Base-by-base conservation (phyloP, 108 stramenopile species). In the Nitzschia putrida region DNA sequence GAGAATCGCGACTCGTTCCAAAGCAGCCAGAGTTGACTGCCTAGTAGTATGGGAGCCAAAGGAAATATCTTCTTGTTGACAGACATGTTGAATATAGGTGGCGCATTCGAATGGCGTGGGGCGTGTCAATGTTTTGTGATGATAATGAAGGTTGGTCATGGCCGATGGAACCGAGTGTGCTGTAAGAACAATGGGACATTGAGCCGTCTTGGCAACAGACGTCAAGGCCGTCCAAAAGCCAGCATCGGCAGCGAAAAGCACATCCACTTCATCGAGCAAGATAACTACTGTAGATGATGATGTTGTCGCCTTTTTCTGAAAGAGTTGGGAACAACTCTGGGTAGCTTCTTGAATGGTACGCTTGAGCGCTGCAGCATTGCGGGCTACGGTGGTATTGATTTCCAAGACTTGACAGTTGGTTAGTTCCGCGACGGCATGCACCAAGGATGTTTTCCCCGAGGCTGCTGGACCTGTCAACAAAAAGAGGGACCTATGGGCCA, bases 181-280 rank as follows among this genome's bases (percentile, higher is more conserved):
- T 6, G 94, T 95, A 60, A 92, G 51, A 13, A 95, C 49, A 37
- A 95, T 92, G 11, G 94, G 94, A 58, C 86, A 91, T 54, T 91
- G 88, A 4, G 91, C 83, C 26, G 80, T 57, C 64, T 85, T 82
- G 66, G 77, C 73, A 14, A 94, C 51, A 21, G 76, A 64, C 7
- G 68, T 64, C 24, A 95, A 71, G 10, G 88, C 83, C 18, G 68
- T 50, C 94, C 94, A 95, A 70, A 95, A 95, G n/a, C 83, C 91
- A 40, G 76, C 55, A 61, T 92, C 94, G 37, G 67, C 57, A 18
- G 90, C 87, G 64, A 86, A 91, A 20, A 91, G 26, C 24, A 86
- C 59, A 69, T 95, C 94, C 10, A 89, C 88, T 79, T 93, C 92
- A 71, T 93, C 92, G 61, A 93, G 88, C 39, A 93, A 73, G 64